Conservation (phyloP, 495 filamentous ascomycete species). For the Opeltia flavorubescens region DNA sequence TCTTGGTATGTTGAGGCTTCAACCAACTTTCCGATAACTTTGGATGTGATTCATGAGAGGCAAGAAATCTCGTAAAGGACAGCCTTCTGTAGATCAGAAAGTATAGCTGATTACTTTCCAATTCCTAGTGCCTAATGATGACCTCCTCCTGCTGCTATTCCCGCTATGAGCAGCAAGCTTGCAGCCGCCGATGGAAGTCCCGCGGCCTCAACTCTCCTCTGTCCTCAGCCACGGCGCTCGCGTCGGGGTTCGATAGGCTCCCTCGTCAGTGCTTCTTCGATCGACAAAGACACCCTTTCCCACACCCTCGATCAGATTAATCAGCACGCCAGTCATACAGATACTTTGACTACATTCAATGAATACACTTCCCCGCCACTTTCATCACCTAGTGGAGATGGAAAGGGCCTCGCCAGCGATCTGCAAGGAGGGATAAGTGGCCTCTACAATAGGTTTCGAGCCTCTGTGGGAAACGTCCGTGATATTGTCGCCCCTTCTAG, state of each 20-base stretch:
- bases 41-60: no score
- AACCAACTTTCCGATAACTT: no score
- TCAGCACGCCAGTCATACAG: constrained; percentile 63
- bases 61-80: no score
- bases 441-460: constrained; percentile 67
- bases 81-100: no score
- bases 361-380: constrained; percentile 48
- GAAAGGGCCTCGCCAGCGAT: constrained; percentile 54
- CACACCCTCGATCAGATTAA: constrained; percentile 76
- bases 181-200: constrained; percentile 25
- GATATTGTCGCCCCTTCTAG: constrained; percentile 32
- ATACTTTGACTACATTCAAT: constrained; percentile 74
- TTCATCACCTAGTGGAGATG: constrained; percentile 40
- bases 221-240: constrained; percentile 31
- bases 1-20: no score
- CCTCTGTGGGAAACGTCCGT: constrained; percentile 58
- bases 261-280: constrained; percentile 36
- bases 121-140: no score
- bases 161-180: constrained; percentile 27
- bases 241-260: constrained; percentile 54
- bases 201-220: constrained; percentile 29
- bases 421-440: constrained; percentile 74
- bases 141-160: neutral
- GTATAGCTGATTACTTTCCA: no score
- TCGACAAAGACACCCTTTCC: constrained; percentile 57